These are phyloP conservation scores for Phialophora chinensis DNA, from an alignment of 2,329 filamentous ascomycete species.

Conservation along the genomic window DNA sequence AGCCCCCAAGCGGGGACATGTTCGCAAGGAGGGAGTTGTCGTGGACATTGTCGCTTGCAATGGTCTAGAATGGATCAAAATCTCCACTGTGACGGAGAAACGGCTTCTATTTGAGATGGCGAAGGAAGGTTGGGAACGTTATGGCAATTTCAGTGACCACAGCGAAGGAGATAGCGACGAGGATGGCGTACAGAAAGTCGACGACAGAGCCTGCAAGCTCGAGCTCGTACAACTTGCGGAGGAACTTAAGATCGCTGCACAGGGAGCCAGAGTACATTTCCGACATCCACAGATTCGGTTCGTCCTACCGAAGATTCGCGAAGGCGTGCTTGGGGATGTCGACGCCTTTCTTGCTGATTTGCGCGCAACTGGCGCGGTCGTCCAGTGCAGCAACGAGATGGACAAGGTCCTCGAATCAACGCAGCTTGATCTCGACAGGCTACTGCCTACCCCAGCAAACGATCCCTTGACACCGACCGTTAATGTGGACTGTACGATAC, in stretches of 20 bases:
- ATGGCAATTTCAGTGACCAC: conserved; percentile 49
- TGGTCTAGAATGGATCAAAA: conserved; percentile 71
- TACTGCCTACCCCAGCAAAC: conserved; percentile 39
- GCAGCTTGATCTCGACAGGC: conserved; percentile 21
- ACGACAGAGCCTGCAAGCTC: conserved; percentile 55
- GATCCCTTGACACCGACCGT: conserved; percentile 51
- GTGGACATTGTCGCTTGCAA: conserved; percentile 70
- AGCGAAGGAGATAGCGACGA: conserved; percentile 38
- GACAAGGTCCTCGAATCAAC: background rate
- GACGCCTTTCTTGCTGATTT: conserved; percentile 64
- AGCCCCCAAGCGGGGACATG: background rate
- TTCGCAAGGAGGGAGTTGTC: conserved; percentile 56
- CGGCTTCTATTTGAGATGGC: conserved; percentile 71
- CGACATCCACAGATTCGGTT: conserved; percentile 65
- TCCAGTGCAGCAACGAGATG: conserved; percentile 43
- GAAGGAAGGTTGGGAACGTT: conserved; percentile 67
- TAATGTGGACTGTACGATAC: conserved; percentile 64
- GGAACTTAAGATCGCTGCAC: conserved; percentile 63
- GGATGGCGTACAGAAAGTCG: conserved; percentile 39
- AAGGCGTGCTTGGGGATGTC: conserved; percentile 59
- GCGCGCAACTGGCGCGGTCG: conserved; percentile 55
- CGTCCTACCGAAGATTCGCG: conserved; percentile 64
- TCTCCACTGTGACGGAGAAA: conserved; percentile 69
- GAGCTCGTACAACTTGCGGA: conserved; percentile 66
- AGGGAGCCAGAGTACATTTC: conserved; percentile 62